Conservation (phyloP, 768 basidiomycete species). For the Leccinum rimulosum region DNA sequence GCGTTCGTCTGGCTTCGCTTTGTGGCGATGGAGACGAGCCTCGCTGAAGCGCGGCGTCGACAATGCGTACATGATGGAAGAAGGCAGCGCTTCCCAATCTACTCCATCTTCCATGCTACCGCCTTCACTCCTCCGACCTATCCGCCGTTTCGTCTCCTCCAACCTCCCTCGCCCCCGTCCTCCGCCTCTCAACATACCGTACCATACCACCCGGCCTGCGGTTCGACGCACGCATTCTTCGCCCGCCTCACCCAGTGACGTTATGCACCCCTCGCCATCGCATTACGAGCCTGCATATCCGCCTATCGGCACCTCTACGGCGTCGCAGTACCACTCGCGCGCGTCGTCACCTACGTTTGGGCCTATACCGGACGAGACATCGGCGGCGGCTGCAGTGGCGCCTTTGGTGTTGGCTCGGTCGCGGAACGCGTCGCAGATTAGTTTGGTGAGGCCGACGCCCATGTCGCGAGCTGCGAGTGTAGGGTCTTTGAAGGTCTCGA, state of each 20-base stretch:
- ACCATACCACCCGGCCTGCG: constrained; percentile 8
- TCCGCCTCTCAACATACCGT: constrained; percentile 17
- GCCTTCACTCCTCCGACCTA: constrained; percentile 26
- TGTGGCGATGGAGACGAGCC: constrained; percentile 45
- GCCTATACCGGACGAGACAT: constrained; percentile 1
- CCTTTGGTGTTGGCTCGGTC: constrained; percentile 46
- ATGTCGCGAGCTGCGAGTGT: constrained; percentile 36
- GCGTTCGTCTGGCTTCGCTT: constrained; percentile 45
- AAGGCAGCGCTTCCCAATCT: constrained; percentile 28
- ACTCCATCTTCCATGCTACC: constrained; percentile 20
- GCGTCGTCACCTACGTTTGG: constrained; percentile 30
- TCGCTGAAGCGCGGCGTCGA: constrained; percentile 33
- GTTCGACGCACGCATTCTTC: constrained; percentile 24
- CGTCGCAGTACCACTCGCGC: constrained; percentile 34
- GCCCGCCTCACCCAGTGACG: constrained; percentile 13
- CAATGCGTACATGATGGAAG: constrained; percentile 46
- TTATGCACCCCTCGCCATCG: constrained; percentile 4
- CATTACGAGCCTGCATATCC: constrained; percentile 23
- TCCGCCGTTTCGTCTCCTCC: constrained; percentile 27
- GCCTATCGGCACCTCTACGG: constrained; percentile 30
- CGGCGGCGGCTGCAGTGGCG: neutral
- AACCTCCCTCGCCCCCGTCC: constrained; percentile 21
- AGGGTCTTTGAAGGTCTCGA: constrained; percentile 13
- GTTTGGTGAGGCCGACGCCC: constrained; percentile 46
- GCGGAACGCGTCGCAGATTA: constrained; percentile 65